Percentiles rank a stretch among this genome's conserved stretches.
phyloP scores from a whole-genome alignment of 495 filamentous ascomycete species.

The Parathielavia hyrcaniae region DNA sequence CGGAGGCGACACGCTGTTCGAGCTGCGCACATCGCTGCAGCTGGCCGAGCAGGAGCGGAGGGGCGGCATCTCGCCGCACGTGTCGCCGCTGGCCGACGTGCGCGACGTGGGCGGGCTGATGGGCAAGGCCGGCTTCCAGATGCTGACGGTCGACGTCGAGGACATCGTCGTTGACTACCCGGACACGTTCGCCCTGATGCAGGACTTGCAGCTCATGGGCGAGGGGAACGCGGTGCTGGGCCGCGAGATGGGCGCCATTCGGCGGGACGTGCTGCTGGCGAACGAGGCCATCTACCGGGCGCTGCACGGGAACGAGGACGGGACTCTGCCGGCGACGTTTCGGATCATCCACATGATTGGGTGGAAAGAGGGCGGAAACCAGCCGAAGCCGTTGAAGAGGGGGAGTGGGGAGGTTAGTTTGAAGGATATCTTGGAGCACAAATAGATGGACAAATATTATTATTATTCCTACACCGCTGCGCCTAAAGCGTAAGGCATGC shows the following conservation, averaged over 20 bases:
- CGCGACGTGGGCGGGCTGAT: slow-evolving; percentile 84
- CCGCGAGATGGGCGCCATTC: slow-evolving; percentile 67
- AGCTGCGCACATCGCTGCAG: slow-evolving; percentile 89
- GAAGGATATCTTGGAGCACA: slow-evolving; percentile 65
- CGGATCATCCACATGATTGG: slow-evolving; percentile 95
- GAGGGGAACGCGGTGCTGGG: slow-evolving; percentile 81
- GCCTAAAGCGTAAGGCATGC: too few relatives aligned
- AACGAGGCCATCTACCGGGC: slow-evolving; percentile 82
- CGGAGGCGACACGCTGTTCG: slow-evolving; percentile 88
- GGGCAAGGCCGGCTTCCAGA: slow-evolving; percentile 81
- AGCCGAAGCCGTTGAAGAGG: slow-evolving; percentile 69
- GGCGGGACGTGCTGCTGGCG: slow-evolving; percentile 78
- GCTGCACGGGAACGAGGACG: slow-evolving; percentile 66
- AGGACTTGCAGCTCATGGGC: slow-evolving; percentile 90
- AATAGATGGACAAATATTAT: too few relatives aligned
- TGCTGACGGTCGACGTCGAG: slow-evolving; percentile 95
- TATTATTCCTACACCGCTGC: too few relatives aligned
- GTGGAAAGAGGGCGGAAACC: slow-evolving; percentile 80
- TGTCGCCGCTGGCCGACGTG: slow-evolving; percentile 87
- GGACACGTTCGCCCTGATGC: slow-evolving; percentile 85
- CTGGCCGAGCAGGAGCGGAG: slow-evolving; percentile 82
- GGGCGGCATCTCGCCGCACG: slow-evolving; percentile 80
- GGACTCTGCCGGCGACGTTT: slow-evolving; percentile 81
- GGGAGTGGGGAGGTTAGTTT: slow-evolving; percentile 78
- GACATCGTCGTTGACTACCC: slow-evolving; percentile 96